A percentile compares a stretch with the other conserved stretches of the same genome.
These are phyloP conservation scores for Aureobasidium namibiae DNA, from an alignment of 2,329 filamentous ascomycete species.

Conservation along the genomic window DNA sequence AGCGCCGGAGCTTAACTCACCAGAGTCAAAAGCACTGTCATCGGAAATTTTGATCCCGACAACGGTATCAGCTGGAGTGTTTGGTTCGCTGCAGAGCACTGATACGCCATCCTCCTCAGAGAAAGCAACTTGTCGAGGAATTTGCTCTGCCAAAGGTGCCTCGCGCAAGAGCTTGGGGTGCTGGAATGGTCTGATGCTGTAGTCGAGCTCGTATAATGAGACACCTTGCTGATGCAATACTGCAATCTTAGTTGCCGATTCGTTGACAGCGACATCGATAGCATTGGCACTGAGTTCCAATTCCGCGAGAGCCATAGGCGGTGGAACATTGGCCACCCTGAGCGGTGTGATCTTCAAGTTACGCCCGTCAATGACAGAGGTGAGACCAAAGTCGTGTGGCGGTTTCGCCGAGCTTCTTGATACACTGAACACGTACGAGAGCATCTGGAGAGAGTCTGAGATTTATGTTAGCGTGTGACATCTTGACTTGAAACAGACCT, in stretches of 20 bases:
- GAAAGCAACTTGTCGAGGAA: slow-evolving; percentile 41
- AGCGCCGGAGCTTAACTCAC: not conserved
- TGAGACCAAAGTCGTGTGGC: slow-evolving; percentile 68
- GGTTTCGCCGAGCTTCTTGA: slow-evolving; percentile 60
- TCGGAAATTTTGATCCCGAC: not conserved
- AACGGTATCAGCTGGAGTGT: slow-evolving; percentile 14
- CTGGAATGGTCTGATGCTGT: slow-evolving; percentile 43
- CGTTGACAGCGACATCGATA: slow-evolving; percentile 67
- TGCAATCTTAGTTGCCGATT: slow-evolving; percentile 56
- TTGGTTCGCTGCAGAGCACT: slow-evolving; percentile 23
- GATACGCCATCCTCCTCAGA: slow-evolving; percentile 30
- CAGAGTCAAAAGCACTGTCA: not conserved
- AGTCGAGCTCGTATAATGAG: slow-evolving; percentile 61
- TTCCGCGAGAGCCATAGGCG: slow-evolving; percentile 83
- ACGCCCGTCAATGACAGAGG: slow-evolving; percentile 78
- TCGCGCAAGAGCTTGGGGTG: slow-evolving; percentile 31
- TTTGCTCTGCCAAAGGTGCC: not conserved
- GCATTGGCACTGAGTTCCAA: slow-evolving; percentile 54
- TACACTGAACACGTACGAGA: slow-evolving; percentile 62
- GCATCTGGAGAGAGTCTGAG: slow-evolving; percentile 17
- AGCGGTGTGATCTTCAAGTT: slow-evolving; percentile 78
- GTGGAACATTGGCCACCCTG: slow-evolving; percentile 74
- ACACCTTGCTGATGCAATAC: slow-evolving; percentile 62
- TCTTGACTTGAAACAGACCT: not conserved
- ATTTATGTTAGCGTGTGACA: not conserved